These are phyloP conservation scores for Cinnamomum chago DNA, from an alignment of 164 flowering plant genomes.

Conservation along the genomic window DNA sequence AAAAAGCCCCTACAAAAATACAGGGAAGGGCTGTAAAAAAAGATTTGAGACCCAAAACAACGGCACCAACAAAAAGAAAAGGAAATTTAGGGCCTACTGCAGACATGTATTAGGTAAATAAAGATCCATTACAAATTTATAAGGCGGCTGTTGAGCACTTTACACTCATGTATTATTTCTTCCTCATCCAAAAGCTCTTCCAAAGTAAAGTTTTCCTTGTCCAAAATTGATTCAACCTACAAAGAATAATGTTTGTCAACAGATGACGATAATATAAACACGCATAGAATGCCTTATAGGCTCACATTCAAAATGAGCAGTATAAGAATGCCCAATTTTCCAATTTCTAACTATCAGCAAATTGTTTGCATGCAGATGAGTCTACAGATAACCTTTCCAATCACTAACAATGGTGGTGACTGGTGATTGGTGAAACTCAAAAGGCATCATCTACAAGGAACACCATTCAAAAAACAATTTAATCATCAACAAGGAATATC, in stretches of 20 bases:
- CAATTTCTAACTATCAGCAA: background rate
- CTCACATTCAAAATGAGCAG: background rate
- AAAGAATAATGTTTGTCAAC: background rate
- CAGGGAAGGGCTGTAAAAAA: no score
- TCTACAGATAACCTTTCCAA: background rate
- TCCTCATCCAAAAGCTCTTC: slow-evolving; percentile 98
- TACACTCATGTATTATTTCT: slow-evolving; percentile 98
- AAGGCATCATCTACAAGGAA: no score
- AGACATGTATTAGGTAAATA: background rate
- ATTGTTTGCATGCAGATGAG: background rate
- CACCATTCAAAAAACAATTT: no score
- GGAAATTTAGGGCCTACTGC: no score
- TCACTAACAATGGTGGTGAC: background rate
- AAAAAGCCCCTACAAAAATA: no score
- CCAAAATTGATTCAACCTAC: slow-evolving; percentile 85
- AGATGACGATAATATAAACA: background rate
- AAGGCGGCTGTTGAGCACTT: slow-evolving; percentile 89
- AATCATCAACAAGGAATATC: no score
- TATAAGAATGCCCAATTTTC: background rate
- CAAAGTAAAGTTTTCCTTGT: slow-evolving; percentile 84
- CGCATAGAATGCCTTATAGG: background rate
- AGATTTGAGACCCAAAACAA: no score
- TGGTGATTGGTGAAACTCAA: no score
- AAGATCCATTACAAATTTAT: slow-evolving; percentile 68
- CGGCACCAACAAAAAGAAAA: no score